Evolutionary conservation across 441 rosid genomes (phyloP).

Genomic region (Gossypium davidsonii): DNA sequence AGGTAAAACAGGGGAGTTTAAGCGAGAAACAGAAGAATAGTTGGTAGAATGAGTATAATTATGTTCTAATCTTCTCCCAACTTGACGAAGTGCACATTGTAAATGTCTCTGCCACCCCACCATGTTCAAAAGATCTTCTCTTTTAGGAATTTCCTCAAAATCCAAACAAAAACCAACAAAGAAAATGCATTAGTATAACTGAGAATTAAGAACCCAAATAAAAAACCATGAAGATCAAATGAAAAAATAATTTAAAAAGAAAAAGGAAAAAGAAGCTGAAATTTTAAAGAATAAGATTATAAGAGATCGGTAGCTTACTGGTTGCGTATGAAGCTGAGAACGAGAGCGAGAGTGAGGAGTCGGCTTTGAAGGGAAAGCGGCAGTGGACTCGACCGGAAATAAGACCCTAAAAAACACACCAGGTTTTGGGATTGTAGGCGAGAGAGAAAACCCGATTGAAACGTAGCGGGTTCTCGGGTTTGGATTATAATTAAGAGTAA

Average conservation of each 20-base stretch:
- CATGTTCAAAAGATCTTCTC: conserved; percentile 30
- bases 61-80: conserved; percentile 39
- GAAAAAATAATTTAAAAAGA: neutral
- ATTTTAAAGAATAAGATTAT: neutral
- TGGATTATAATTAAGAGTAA: neutral
- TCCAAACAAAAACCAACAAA: neutral
- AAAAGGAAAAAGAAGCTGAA: neutral
- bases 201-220: neutral
- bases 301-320: neutral
- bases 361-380: neutral
- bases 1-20: conserved; percentile 23
- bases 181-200: neutral
- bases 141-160: neutral
- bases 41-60: conserved; percentile 27
- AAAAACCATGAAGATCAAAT: neutral
- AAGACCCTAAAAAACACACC: neutral
- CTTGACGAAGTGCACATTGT: conserved; percentile 39
- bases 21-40: conserved; percentile 25
- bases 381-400: neutral
- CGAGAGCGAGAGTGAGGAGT: neutral
- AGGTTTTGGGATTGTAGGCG: neutral
- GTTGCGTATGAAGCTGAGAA: neutral
- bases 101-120: conserved; percentile 68
- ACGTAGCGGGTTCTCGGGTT: conserved; percentile 1
- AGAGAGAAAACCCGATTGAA: neutral